Conservation (phyloP, 2,329 filamentous ascomycete species). For the Myriosclerotinia duriaeana region DNA sequence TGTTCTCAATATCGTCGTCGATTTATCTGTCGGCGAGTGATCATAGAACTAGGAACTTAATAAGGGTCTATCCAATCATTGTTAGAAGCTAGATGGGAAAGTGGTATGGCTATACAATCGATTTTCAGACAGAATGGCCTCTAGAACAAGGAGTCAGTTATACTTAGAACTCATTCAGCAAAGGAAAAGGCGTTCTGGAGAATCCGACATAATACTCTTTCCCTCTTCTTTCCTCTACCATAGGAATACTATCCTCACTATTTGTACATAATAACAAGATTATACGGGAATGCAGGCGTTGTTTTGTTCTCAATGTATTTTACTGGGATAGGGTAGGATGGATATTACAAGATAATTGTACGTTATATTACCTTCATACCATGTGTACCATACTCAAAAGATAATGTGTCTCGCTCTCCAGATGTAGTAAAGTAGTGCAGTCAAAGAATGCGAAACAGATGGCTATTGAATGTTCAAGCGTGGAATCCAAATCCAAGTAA, state of each 20-base stretch:
- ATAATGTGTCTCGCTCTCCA: too few relatives aligned
- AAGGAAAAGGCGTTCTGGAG: neutral
- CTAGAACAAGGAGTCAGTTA: neutral
- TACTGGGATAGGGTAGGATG: neutral
- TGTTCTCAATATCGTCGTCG: slow-evolving; percentile 90
- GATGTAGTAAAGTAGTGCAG: too few relatives aligned
- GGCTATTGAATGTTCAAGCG: too few relatives aligned
- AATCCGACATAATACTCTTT: neutral
- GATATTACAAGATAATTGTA: neutral
- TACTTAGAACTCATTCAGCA: too few relatives aligned
- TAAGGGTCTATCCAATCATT: neutral
- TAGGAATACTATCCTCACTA: neutral
- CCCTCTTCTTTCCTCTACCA: neutral
- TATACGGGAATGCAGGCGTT: neutral
- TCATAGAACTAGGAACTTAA: neutral
- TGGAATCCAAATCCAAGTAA: too few relatives aligned
- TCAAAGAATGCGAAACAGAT: too few relatives aligned
- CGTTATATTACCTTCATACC: too few relatives aligned
- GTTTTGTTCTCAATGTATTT: neutral
- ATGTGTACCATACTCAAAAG: too few relatives aligned
- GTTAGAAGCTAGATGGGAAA: neutral
- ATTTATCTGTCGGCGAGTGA: slow-evolving; percentile 68
- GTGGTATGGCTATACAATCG: neutral
- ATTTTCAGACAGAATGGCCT: neutral
- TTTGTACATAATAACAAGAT: neutral